These are phyloP conservation scores for Anacardium occidentale DNA, from an alignment of 345 rosid species.

Conservation along the genomic window DNA sequence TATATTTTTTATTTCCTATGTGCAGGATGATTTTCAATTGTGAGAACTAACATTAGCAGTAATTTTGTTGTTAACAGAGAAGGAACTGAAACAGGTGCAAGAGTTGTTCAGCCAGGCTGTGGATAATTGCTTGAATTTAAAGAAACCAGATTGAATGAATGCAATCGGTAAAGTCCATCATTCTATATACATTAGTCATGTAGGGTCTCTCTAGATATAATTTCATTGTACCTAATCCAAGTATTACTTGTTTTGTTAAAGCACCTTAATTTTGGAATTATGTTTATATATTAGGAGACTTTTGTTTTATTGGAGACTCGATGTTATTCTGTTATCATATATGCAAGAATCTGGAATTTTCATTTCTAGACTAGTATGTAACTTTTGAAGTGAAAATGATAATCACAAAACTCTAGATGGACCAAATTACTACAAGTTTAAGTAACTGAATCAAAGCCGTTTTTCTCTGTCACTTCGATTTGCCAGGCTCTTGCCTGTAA, in stretches of 20 bases:
- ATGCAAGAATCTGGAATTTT: too few species aligned
- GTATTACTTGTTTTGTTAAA: neutral
- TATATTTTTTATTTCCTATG: too few species aligned
- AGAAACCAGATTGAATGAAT: conserved; percentile 57
- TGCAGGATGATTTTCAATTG: too few species aligned
- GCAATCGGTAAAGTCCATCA: neutral
- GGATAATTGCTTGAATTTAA: conserved; percentile 82
- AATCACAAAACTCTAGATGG: neutral
- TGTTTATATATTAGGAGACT: neutral
- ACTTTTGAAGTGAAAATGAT: neutral
- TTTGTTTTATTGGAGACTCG: neutral
- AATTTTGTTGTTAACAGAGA: conserved; percentile 52
- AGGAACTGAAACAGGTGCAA: conserved; percentile 79
- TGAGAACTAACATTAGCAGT: neutral
- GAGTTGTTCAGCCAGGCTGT: conserved; percentile 76
- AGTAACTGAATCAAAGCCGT: neutral
- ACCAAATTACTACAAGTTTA: neutral
- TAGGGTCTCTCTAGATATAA: neutral
- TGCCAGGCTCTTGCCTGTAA: too few species aligned
- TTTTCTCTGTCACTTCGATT: neutral
- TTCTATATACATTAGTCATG: neutral
- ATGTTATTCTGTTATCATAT: neutral
- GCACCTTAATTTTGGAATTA: neutral
- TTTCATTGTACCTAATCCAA: neutral
- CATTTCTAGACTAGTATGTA: neutral